Base-by-base conservation (phyloP, 352 stramenopile species). In the Peronospora farinosa region DNA sequence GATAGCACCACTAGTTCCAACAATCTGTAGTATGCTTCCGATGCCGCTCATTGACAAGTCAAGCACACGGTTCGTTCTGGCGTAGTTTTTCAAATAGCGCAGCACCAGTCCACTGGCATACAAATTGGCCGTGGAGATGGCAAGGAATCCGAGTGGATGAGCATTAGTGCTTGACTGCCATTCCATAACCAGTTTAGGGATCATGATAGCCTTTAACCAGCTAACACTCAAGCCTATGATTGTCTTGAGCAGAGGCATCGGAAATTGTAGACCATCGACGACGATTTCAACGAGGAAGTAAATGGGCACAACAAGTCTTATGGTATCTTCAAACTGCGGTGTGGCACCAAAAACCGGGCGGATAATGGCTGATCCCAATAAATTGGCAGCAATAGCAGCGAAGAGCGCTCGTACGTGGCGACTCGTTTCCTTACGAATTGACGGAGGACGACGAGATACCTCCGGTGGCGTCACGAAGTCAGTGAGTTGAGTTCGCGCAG, bases 121-220 rank as follows among this genome's bases (percentile, higher is more conserved):
- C n/a, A 88, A 55, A 41, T 88, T 88, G 37, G 75, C 73, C 21
- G 73, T 79, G 15, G 65, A 86, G 27, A 86, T 56, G 7, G 77
- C 43, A 32, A 87, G 54, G 40, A 88, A 88, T n/a, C 59, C 65
- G 8, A 76, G 21, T 5, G 74, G 74, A 47, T 88, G 77, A 0
- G 73, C 71, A n/a, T 57, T 41, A 2, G 62, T 63, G 23, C 64
- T 59, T n/a, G 51, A 21, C 36, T 74, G 60, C 78, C 78, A 88
- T 47, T 85, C 68, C 44, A 67, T 54, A 32, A 84, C 78, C 37
- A 87, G 63, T 42, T 79, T 84, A 23, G 73, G 60, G 46, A 81
- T 84, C 50, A 67, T 86, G 47, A 86, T 62, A 47, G 78, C 71
- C 62, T 88, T 88, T 41, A 87, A 55, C 78, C 78, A 88, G 50